Evolutionary conservation across 495 filamentous ascomycete species (phyloP), one percentile per base, ranked within the genome.

Genomic region (Xylaria palmicola): DNA sequence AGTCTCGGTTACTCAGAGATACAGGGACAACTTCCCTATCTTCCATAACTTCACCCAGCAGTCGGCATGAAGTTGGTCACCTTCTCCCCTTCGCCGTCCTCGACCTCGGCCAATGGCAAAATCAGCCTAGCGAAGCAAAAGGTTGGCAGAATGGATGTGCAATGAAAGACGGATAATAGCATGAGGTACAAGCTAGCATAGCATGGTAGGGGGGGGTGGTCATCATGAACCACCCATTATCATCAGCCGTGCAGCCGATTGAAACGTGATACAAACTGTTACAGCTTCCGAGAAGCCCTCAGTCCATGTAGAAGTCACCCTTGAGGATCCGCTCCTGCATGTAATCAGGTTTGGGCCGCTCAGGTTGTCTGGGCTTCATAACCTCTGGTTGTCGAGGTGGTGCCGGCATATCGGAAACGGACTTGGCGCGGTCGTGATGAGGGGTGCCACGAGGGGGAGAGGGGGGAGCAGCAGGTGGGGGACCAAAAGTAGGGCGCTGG

Each of bases 251-350:
- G 22, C 9, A 37, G 30, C 29, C 32, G 20, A 15, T 48, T 3
- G 7, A 39, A n/a, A 6, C 13, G 6, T 20, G 12, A 24, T 36
- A 45, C 12, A 20, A 36, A 5, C 2, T 26, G 24, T 9, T 6
- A 43, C 39, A 8, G 4, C 5, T 32, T 36, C 12, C 4, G 8
- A 8, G 6, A 2, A 6, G 36, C n/a, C 2, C n/a, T 81, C 81
- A 98, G 68, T 98, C 94, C 92, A 98, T 97, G 75, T 92, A 93
- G 69, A 98, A 97, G 66, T 98, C 94, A 32, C 94, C 94, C 74
- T 95, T 93, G 60, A 98, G 79, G 64, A 98, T 97, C 62, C 96
- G 85, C 81, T 98, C 94, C 75, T 96, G 91, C 78, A 97, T 92
- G 65, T 86, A 87, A 77, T 98, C 94, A 13, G 92, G 91, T 71